These are phyloP conservation scores for Earliella scabrosa DNA, from an alignment of 1,284 basidiomycete species.

Conservation along the genomic window DNA sequence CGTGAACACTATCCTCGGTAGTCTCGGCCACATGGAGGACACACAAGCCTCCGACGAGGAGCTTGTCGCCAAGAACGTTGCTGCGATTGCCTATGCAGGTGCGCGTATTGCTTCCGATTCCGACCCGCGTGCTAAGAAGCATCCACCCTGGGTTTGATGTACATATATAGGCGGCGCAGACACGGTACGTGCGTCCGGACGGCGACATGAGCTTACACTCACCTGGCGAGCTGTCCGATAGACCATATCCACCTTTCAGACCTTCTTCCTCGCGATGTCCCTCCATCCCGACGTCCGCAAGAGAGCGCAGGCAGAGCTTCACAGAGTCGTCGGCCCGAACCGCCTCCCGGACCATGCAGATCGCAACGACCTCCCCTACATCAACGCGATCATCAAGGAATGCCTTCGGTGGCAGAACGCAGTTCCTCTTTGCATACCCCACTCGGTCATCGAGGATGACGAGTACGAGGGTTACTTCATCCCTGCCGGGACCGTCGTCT, in stretches of 20 bases:
- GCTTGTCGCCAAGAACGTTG: slow-evolving; percentile 20
- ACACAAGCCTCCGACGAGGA: slow-evolving; percentile 8
- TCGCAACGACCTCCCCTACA: slow-evolving; percentile 14
- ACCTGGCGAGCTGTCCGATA: neutral
- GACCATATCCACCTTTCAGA: slow-evolving; percentile 24
- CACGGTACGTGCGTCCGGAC: slow-evolving; percentile 16
- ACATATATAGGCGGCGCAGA: slow-evolving; percentile 25
- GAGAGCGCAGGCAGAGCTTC: slow-evolving; percentile 18
- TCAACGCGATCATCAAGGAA: slow-evolving; percentile 24
- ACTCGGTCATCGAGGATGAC: slow-evolving; percentile 18
- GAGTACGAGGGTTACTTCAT: slow-evolving; percentile 26
- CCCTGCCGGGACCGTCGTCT: slow-evolving; percentile 30
- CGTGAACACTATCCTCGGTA: slow-evolving; percentile 10
- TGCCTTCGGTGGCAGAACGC: slow-evolving; percentile 23
- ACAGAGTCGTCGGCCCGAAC: slow-evolving; percentile 14
- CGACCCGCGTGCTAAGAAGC: neutral
- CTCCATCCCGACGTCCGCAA: slow-evolving; percentile 15
- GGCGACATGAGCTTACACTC: neutral
- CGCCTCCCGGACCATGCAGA: slow-evolving; percentile 20
- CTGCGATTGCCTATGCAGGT: slow-evolving; percentile 28
- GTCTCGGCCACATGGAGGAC: neutral
- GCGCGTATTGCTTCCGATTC: neutral
- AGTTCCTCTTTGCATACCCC: slow-evolving; percentile 16
- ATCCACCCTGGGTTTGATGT: neutral
- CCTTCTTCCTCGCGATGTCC: slow-evolving; percentile 24